phyloP scores from a whole-genome alignment of 768 basidiomycete genomes.

The Lactifluus subvellereus region DNA sequence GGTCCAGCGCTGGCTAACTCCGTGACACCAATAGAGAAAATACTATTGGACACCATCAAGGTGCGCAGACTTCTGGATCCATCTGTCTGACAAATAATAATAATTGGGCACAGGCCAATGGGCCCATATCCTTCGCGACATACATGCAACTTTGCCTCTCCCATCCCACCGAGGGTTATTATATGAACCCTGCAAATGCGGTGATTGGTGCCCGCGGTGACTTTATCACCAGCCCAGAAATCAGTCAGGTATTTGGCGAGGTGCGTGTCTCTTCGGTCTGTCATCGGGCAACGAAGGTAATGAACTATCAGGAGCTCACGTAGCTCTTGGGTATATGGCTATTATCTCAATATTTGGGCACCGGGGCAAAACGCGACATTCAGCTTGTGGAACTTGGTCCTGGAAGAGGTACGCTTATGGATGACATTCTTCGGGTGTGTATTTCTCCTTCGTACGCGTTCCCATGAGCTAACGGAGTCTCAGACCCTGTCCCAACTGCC shows the following conservation, averaged over 20 bases:
- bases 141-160: slow-evolving; percentile 91
- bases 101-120: slow-evolving; percentile 55
- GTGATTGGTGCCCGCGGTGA: slow-evolving; percentile 88
- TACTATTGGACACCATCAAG: slow-evolving; percentile 68
- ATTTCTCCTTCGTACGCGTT: background rate
- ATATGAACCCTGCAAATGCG: slow-evolving; percentile 64
- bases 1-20: background rate
- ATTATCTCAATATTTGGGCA: slow-evolving; percentile 62
- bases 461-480: background rate
- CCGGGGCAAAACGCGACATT: slow-evolving; percentile 44
- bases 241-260: slow-evolving; percentile 95
- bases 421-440: slow-evolving; percentile 79
- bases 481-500: slow-evolving; percentile 52
- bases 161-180: slow-evolving; percentile 90
- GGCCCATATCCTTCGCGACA: slow-evolving; percentile 79
- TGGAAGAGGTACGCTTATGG: slow-evolving; percentile 87
- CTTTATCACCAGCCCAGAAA: slow-evolving; percentile 96
- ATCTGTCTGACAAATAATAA: background rate
- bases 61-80: slow-evolving; percentile 34
- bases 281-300: slow-evolving; percentile 31
- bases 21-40: slow-evolving; percentile 45
- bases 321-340: slow-evolving; percentile 89
- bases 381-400: slow-evolving; percentile 90
- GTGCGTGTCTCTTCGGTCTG: slow-evolving; percentile 40
- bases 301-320: slow-evolving; percentile 32